Percentiles rank a stretch among this genome's conserved stretches.
Conservation (phyloP, 441 rosid species). For the Pelargonium citronellum region DNA sequence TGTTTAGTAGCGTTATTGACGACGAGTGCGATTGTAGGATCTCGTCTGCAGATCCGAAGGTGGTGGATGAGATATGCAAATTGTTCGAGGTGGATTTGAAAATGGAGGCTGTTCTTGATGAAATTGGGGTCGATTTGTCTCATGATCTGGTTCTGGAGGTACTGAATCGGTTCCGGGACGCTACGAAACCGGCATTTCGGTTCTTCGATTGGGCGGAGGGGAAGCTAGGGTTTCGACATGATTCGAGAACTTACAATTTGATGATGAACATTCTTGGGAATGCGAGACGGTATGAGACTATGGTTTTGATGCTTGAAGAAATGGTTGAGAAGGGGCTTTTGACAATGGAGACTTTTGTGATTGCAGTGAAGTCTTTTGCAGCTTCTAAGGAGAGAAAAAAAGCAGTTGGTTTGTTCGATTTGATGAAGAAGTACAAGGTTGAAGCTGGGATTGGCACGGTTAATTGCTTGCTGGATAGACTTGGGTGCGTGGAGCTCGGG, state of each 20-base stretch:
- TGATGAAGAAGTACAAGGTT: slow-evolving; percentile 79
- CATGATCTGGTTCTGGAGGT: slow-evolving; percentile 55
- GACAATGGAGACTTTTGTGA: slow-evolving; percentile 63
- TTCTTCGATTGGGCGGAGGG: slow-evolving; percentile 80
- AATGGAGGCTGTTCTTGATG: slow-evolving; percentile 86
- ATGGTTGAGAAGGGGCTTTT: slow-evolving; percentile 60
- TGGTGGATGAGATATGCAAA: slow-evolving; percentile 65
- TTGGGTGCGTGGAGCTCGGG: slow-evolving; percentile 78
- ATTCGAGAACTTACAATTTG: slow-evolving; percentile 63
- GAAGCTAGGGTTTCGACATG: slow-evolving; percentile 48
- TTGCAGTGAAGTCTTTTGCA: slow-evolving; percentile 70
- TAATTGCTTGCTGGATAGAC: slow-evolving; percentile 67
- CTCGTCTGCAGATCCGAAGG: slow-evolving; percentile 34
- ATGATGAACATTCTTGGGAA: slow-evolving; percentile 72
- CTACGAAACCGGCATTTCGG: slow-evolving; percentile 75
- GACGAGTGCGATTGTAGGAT: slow-evolving; percentile 2
- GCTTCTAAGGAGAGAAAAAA: slow-evolving; percentile 89
- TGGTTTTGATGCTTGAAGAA: slow-evolving; percentile 78
- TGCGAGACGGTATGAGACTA: slow-evolving; percentile 76
- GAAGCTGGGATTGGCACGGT: slow-evolving; percentile 55
- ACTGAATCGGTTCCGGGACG: slow-evolving; percentile 53
- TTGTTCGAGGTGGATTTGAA: slow-evolving; percentile 69
- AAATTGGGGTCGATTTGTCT: slow-evolving; percentile 44
- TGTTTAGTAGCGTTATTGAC: not conserved
- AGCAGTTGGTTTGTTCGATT: slow-evolving; percentile 71